Evolutionary conservation across 2,329 filamentous ascomycete genomes (phyloP), one percentile per base, ranked within the genome.

Genomic region (Paraconiothyrium sp.): DNA sequence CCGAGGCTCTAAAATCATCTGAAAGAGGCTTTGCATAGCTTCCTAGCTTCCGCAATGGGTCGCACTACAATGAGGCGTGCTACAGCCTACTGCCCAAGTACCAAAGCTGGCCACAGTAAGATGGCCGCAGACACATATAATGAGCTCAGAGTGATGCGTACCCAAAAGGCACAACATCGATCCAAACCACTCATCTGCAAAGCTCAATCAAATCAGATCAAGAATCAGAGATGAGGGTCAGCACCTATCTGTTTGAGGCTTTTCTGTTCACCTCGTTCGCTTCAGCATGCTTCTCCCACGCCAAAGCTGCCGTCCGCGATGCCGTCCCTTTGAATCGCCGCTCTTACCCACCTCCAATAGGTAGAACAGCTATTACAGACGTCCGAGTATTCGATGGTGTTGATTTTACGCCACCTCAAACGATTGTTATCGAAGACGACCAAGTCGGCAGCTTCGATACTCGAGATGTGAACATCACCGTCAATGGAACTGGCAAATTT

Each of bases 361-460:
- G 44, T 27, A 61, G 54, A 37, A 57, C 47, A 14, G 57, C 54
- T 5, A 50, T 64, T 16, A 30, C 10, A 16, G 60, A 67, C 27
- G 62, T 67, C 20, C 56, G 64, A 8, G 54, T 64, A 6, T 65
- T 67, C 62, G 32, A 67, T 54, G 62, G 64, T 22, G 20, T 48
- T 27, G 49, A 37, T 14, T 46, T 66, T n/a, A 54, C n/a, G 14
- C 13, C 50, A 34, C 60, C 65, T 24, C 48, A 43, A 16, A 65
- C 65, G 9, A 39, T 65, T n/a, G 52, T 62, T 5, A 65, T 67
- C 49, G 56, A 61, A 24, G 44, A 52, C n/a, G 46, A 39, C 16
- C 34, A 49, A 13, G 64, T 67, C 24, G 41, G 41, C 8, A 49
- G 49, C 11, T 32, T 50, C 24, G 32, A 27, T 22, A 2, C 14